phyloP scores from a whole-genome alignment of 2,329 filamentous ascomycete genomes.

The Aspergillus pseudoterreus region DNA sequence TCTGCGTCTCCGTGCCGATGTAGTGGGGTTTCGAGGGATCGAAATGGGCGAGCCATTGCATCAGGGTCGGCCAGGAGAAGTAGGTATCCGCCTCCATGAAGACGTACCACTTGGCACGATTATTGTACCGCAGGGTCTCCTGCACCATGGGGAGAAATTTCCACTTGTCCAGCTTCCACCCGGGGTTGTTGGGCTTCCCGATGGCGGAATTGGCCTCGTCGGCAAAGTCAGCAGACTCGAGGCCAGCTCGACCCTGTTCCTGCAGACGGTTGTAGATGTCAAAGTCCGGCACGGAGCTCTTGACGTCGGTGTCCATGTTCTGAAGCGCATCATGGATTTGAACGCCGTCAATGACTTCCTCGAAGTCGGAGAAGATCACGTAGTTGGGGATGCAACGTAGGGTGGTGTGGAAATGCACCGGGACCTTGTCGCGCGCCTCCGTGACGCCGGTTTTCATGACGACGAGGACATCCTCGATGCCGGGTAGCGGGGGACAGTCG shows the following conservation, averaged over 20 bases:
- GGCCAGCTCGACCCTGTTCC: conserved; percentile 40
- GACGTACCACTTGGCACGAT: conserved; percentile 55
- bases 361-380: conserved; percentile 58
- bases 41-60: conserved; percentile 51
- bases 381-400: conserved; percentile 54
- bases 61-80: conserved; percentile 51
- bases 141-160: conserved; percentile 56
- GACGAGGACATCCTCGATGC: conserved; percentile 52
- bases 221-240: conserved; percentile 34
- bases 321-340: conserved; percentile 50
- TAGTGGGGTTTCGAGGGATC: conserved; percentile 49
- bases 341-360: conserved; percentile 50
- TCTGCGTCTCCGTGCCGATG: conserved; percentile 53
- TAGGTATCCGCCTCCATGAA: conserved; percentile 61
- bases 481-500: conserved; percentile 35
- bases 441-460: conserved; percentile 58
- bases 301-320: conserved; percentile 39
- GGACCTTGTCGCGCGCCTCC: conserved; percentile 54
- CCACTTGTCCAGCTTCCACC: conserved; percentile 56
- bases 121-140: conserved; percentile 42
- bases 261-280: conserved; percentile 49
- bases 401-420: conserved; percentile 52
- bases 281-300: conserved; percentile 46
- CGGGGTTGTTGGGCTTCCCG: conserved; percentile 45
- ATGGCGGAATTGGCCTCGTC: conserved; percentile 38